Evolutionary conservation across 768 basidiomycete genomes (phyloP).

Genomic region (Sarcodon aspratus): DNA sequence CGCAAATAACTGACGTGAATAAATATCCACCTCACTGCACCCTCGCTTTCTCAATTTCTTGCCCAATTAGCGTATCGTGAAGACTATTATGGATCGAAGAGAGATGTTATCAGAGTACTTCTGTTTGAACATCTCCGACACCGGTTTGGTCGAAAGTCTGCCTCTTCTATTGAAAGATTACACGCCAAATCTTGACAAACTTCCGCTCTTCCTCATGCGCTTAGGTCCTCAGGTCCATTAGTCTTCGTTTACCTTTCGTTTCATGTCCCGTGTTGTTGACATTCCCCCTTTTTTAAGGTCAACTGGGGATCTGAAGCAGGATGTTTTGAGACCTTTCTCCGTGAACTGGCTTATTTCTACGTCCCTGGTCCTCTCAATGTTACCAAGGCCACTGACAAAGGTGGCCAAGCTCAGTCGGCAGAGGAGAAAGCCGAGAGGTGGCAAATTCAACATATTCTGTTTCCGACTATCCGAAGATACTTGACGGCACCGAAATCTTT

Average conservation of each 20-base stretch:
- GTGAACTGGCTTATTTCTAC: constrained; percentile 90
- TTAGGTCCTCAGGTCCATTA: constrained; percentile 73
- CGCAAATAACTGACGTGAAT: constrained; percentile 62
- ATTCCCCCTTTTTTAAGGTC: constrained; percentile 38
- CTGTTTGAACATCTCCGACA: constrained; percentile 53
- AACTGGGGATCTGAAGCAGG: constrained; percentile 78
- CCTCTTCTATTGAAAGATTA: constrained; percentile 82
- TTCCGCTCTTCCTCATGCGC: constrained; percentile 84
- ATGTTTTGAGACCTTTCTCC: constrained; percentile 79
- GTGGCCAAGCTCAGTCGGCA: constrained; percentile 14
- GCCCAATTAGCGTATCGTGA: constrained; percentile 42
- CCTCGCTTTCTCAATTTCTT: not conserved
- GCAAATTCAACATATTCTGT: constrained; percentile 87
- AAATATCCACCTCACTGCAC: not conserved
- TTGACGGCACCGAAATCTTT: constrained; percentile 55
- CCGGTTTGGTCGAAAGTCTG: constrained; percentile 61
- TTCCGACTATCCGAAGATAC: constrained; percentile 77
- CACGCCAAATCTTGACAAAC: constrained; percentile 81
- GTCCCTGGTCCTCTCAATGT: constrained; percentile 44
- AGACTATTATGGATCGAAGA: constrained; percentile 45
- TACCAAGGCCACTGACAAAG: constrained; percentile 1
- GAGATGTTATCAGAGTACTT: constrained; percentile 95
- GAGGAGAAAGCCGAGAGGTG: constrained; percentile 57
- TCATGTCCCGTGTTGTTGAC: not conserved
- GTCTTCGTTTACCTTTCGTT: not conserved